Conservation (phyloP, 257 asterid genomes). For the Verbascum thapsus region DNA sequence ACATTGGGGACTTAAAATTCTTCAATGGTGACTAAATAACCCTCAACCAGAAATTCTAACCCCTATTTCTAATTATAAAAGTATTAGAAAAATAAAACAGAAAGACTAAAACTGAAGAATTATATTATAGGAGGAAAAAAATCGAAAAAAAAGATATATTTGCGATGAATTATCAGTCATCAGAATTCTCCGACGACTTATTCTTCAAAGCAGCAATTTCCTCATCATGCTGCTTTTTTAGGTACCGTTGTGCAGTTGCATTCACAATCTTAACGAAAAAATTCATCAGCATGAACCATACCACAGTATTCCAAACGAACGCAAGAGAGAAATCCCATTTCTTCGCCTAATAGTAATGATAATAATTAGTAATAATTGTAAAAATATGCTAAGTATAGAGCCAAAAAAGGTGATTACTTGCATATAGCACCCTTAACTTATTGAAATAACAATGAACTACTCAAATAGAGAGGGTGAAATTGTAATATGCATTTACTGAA, state of each 20-base stretch:
- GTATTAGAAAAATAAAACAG: no score
- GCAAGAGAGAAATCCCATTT: conserved; percentile 79
- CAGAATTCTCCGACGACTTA: conserved; percentile 41
- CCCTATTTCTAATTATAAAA: conserved; percentile 30
- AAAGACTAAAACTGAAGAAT: neutral
- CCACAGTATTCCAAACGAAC: conserved; percentile 74
- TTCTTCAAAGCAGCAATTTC: conserved; percentile 54
- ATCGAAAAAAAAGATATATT: conserved; percentile 2
- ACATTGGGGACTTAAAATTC: no score
- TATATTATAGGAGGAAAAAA: neutral
- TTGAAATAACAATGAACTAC: no score
- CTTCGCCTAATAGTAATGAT: conserved; percentile 37
- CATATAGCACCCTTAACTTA: no score
- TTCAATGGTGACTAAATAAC: no score
- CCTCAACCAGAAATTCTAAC: conserved; percentile 31
- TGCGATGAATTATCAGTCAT: conserved; percentile 26
- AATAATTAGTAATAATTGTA: no score
- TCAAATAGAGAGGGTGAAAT: neutral
- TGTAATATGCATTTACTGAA: no score
- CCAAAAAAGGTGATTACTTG: no score
- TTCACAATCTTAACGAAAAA: conserved; percentile 75
- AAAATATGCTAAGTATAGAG: no score
- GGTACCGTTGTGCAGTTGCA: conserved; percentile 65
- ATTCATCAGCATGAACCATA: conserved; percentile 79
- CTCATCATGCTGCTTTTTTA: conserved; percentile 67